Conservation (phyloP, 768 basidiomycete species). For the Harrya chromipes region DNA sequence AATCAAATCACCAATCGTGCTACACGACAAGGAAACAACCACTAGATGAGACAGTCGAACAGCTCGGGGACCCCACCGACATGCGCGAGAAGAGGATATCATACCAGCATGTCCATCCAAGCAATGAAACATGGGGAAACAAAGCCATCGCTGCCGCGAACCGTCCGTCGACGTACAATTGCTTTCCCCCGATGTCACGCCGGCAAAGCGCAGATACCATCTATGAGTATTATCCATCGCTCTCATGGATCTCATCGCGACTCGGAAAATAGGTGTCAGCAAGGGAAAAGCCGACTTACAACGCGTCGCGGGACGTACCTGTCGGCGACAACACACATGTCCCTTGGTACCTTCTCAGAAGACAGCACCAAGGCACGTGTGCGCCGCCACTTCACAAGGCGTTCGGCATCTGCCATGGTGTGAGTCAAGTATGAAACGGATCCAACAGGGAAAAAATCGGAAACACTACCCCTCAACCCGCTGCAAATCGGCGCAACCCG, state of each 20-base stretch:
- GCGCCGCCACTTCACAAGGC: background rate
- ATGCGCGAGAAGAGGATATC: no score
- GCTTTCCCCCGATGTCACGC: background rate
- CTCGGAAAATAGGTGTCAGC: background rate
- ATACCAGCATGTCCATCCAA: no score
- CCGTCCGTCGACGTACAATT: background rate
- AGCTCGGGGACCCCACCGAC: no score
- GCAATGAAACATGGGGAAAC: no score
- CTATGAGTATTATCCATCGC: no score
- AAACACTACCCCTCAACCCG: background rate
- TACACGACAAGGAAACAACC: no score
- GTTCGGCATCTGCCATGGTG: background rate
- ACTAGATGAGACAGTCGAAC: no score
- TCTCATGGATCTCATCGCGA: background rate
- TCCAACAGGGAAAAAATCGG: background rate
- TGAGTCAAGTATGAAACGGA: slow-evolving; percentile 4
- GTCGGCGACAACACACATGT: background rate
- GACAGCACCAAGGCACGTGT: background rate
- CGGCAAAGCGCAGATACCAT: no score
- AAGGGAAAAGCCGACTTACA: slow-evolving; percentile 4
- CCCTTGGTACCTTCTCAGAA: slow-evolving; percentile 3
- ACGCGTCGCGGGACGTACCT: background rate
- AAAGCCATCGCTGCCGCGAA: no score
- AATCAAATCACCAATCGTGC: no score
- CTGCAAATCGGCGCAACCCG: background rate